Evolutionary conservation across 768 basidiomycete species (phyloP).

Genomic region (Piloderma croceum): DNA sequence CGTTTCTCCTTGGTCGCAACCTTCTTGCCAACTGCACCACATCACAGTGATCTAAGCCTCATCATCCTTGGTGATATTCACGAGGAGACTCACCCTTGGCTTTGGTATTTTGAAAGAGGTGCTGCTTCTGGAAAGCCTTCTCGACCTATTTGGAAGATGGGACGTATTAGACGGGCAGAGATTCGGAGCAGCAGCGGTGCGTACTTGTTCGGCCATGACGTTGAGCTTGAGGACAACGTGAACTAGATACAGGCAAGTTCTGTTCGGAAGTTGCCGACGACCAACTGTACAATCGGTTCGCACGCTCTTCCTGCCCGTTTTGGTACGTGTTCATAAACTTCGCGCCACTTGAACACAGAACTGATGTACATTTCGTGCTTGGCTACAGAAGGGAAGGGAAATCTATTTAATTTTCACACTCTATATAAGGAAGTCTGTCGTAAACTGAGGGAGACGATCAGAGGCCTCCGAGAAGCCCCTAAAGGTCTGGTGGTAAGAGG

Average conservation of each 20-base stretch:
- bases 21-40: slow-evolving; percentile 73
- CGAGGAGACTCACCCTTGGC: slow-evolving; percentile 63
- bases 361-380: too few species aligned
- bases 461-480: too few species aligned
- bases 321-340: too few species aligned
- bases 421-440: too few species aligned
- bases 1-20: slow-evolving; percentile 90
- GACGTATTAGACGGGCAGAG: slow-evolving; percentile 1
- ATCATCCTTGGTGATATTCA: slow-evolving; percentile 8
- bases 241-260: too few species aligned
- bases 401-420: too few species aligned
- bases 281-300: slow-evolving; percentile 36
- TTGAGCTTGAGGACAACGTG: background rate
- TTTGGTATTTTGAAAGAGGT: slow-evolving; percentile 97
- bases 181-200: slow-evolving; percentile 10
- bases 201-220: slow-evolving; percentile 59
- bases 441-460: too few species aligned
- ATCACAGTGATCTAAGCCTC: slow-evolving; percentile 4
- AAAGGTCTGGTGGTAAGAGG: too few species aligned
- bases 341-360: too few species aligned
- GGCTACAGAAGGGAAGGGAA: too few species aligned
- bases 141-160: slow-evolving; percentile 58
- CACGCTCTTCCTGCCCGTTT: slow-evolving; percentile 15
- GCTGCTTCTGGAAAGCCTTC: slow-evolving; percentile 97
- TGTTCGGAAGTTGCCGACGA: slow-evolving; percentile 31